Evolutionary conservation across 2,329 filamentous ascomycete species (phyloP).

Genomic region (Aspergillus sp.): DNA sequence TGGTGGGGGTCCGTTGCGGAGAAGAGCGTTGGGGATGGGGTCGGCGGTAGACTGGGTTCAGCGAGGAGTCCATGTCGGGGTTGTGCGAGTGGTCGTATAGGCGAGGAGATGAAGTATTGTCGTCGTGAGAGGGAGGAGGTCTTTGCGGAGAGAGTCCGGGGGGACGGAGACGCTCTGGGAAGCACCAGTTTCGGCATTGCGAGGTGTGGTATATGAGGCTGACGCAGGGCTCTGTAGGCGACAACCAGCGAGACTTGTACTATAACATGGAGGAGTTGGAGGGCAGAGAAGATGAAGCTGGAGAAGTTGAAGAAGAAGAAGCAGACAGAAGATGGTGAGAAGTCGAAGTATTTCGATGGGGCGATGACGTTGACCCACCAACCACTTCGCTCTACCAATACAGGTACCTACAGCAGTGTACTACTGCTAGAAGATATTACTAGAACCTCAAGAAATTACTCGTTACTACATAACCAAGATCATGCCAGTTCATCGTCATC

Average conservation of each 20-base stretch:
- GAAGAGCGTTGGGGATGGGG: slow-evolving; percentile 22
- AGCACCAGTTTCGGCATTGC: slow-evolving; percentile 29
- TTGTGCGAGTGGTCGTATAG: slow-evolving; percentile 33
- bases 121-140: slow-evolving; percentile 7
- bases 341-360: slow-evolving; percentile 2
- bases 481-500: slow-evolving; percentile 47
- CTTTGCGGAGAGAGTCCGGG: slow-evolving; percentile 7
- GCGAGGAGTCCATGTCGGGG: slow-evolving; percentile 35
- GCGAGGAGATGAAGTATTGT: slow-evolving; percentile 27
- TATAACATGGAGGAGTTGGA: background rate
- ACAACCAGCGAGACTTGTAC: background rate
- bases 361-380: slow-evolving; percentile 8
- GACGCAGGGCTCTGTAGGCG: background rate
- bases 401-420: too few species aligned
- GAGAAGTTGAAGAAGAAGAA: background rate
- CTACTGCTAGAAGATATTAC: too few species aligned
- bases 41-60: slow-evolving; percentile 32
- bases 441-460: too few species aligned
- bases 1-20: slow-evolving; percentile 22
- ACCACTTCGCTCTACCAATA: too few species aligned
- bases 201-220: background rate
- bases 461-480: background rate
- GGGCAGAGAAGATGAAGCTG: background rate
- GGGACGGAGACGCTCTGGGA: slow-evolving; percentile 6
- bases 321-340: too few species aligned